These are phyloP conservation scores for Metschnikowia anglica DNA, from an alignment of 805 yeast species.

Conservation along the genomic window DNA sequence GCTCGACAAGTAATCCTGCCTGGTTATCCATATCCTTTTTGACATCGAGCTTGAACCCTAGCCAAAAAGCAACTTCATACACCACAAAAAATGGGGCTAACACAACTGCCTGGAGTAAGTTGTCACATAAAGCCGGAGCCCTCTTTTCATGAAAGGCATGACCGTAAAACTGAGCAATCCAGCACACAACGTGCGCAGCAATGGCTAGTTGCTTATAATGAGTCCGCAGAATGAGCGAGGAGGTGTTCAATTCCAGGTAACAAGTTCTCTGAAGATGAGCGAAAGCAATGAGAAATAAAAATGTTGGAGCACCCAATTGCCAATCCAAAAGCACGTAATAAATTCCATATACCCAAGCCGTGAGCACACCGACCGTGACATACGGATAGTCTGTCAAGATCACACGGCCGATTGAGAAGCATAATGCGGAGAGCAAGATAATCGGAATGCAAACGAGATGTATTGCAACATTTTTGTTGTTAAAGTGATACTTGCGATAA, in stretches of 20 bases:
- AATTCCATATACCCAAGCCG: conserved; percentile 48
- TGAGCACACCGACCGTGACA: conserved; percentile 47
- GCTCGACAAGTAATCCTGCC: conserved; percentile 41
- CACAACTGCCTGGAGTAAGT: conserved; percentile 77
- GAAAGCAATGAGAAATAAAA: conserved; percentile 24
- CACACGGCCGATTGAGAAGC: conserved; percentile 25
- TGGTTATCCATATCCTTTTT: conserved; percentile 48
- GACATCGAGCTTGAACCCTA: conserved; percentile 61
- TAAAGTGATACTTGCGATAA: conserved; percentile 31
- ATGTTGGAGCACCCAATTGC: conserved; percentile 35
- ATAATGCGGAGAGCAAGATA: conserved; percentile 57
- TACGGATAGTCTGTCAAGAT: conserved; percentile 22
- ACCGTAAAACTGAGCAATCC: conserved; percentile 87
- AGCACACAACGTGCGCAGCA: conserved; percentile 52
- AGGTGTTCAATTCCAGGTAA: conserved; percentile 20
- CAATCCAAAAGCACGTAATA: conserved; percentile 63
- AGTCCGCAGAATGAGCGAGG: conserved; percentile 11
- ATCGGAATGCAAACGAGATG: conserved; percentile 81
- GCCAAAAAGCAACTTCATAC: conserved; percentile 67
- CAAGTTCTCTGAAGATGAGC: conserved; percentile 24
- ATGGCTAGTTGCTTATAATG: conserved; percentile 32
- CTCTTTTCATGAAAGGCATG: conserved; percentile 79
- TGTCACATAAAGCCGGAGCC: conserved; percentile 86
- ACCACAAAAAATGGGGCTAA: conserved; percentile 89
- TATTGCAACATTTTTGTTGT: conserved; percentile 65